phyloP scores from a whole-genome alignment of 1,284 basidiomycete genomes.

The Cutaneotrichosporon mucoides region DNA sequence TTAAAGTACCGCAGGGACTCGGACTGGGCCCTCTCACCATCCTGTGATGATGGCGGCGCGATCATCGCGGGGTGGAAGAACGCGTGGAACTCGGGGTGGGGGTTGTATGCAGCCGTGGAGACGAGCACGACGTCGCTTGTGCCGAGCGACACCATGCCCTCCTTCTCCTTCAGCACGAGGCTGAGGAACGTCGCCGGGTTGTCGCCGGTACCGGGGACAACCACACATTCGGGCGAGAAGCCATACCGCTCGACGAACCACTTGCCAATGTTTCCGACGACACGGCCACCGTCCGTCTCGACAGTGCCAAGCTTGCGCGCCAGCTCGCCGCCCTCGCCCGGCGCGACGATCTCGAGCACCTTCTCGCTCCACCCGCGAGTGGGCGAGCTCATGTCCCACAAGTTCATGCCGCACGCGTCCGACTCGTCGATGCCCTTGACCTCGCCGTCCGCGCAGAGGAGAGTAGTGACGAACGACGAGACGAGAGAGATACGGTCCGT shows the following conservation, averaged over 20 bases:
- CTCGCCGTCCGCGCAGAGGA: constrained; percentile 58
- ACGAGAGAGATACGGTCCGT: constrained; percentile 75
- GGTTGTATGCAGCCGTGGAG: constrained; percentile 54
- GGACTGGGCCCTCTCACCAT: constrained; percentile 11
- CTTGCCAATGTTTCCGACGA: constrained; percentile 60
- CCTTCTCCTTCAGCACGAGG: constrained; percentile 56
- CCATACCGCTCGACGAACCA: constrained; percentile 78
- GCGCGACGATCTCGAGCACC: constrained; percentile 54
- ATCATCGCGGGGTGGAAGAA: constrained; percentile 53
- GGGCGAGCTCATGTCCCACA: constrained; percentile 63
- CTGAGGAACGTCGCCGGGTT: constrained; percentile 84
- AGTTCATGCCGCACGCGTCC: constrained; percentile 88
- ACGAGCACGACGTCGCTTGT: constrained; percentile 85
- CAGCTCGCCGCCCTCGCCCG: constrained; percentile 57
- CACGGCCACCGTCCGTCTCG: constrained; percentile 68
- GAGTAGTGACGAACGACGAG: constrained; percentile 75
- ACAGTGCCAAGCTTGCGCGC: constrained; percentile 66
- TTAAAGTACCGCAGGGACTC: constrained; percentile 46
- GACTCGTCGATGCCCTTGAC: constrained; percentile 49
- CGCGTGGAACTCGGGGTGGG: constrained; percentile 52
- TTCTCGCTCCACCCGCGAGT: constrained; percentile 65
- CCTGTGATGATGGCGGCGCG: constrained; percentile 23
- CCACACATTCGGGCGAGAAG: constrained; percentile 67
- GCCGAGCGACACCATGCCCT: constrained; percentile 83
- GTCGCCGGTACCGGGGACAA: constrained; percentile 86